Evolutionary conservation across 495 filamentous ascomycete genomes (phyloP).

Genomic region (Tuber calosporum): DNA sequence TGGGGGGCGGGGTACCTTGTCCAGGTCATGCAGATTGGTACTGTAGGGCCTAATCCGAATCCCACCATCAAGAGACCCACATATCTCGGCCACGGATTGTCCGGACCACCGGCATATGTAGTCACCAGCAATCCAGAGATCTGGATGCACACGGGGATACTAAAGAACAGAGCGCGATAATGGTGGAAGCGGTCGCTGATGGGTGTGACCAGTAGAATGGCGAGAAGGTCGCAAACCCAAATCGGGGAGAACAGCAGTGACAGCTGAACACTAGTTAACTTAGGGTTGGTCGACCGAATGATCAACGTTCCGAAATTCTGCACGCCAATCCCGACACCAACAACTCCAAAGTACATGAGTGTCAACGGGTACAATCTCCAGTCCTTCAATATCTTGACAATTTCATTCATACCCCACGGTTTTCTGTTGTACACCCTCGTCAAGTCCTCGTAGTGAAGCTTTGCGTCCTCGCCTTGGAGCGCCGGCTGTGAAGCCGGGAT

Average conservation of each 20-base stretch:
- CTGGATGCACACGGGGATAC: slow-evolving; percentile 63
- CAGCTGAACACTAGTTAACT: slow-evolving; percentile 64
- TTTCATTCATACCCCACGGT: slow-evolving; percentile 62
- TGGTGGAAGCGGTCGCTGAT: slow-evolving; percentile 81
- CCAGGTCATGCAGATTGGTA: slow-evolving; percentile 90
- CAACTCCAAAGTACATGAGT: slow-evolving; percentile 90
- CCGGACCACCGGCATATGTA: slow-evolving; percentile 63
- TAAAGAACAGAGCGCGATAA: slow-evolving; percentile 77
- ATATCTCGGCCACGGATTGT: slow-evolving; percentile 72
- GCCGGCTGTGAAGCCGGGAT: slow-evolving; percentile 60
- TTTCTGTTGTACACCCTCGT: slow-evolving; percentile 67
- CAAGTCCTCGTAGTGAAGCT: slow-evolving; percentile 77
- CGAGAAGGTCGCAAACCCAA: slow-evolving; percentile 78
- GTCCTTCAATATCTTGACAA: slow-evolving; percentile 63
- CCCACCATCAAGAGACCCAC: slow-evolving; percentile 83
- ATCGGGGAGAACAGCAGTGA: slow-evolving; percentile 82
- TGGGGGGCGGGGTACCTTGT: slow-evolving; percentile 52
- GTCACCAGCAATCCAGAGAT: slow-evolving; percentile 73
- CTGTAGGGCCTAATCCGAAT: slow-evolving; percentile 84
- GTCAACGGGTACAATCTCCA: slow-evolving; percentile 81
- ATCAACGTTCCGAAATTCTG: slow-evolving; percentile 82
- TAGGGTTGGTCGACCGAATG: slow-evolving; percentile 67
- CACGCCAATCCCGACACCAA: slow-evolving; percentile 82
- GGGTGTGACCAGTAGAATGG: slow-evolving; percentile 77
- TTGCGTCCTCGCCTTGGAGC: slow-evolving; percentile 67